Conservation (phyloP, 768 basidiomycete genomes). For the Collybia mongolica region DNA sequence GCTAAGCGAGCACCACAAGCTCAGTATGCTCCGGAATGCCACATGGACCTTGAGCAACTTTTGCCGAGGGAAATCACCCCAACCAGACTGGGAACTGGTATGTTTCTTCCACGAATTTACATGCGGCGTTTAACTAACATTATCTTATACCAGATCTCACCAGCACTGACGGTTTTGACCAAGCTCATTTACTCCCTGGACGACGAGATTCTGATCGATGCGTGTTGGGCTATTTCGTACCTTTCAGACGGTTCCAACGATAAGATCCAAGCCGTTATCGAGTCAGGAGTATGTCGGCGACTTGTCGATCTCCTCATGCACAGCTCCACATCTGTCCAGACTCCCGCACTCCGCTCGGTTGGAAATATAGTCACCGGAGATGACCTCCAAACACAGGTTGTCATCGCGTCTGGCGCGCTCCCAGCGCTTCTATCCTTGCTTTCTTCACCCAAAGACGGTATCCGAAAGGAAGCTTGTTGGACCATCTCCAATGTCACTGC, state of each 20-base stretch:
- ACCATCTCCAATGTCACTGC: slow-evolving; percentile 99
- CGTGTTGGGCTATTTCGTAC: slow-evolving; percentile 99
- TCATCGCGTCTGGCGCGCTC: slow-evolving; percentile 96
- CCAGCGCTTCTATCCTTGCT: slow-evolving; percentile 91
- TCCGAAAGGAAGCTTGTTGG: slow-evolving; percentile 99
- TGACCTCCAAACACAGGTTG: slow-evolving; percentile 98
- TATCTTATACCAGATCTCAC: slow-evolving; percentile 74
- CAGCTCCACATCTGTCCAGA: slow-evolving; percentile 93
- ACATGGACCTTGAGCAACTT: slow-evolving; percentile 99
- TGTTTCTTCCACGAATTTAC: slow-evolving; percentile 23
- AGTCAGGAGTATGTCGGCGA: slow-evolving; percentile 95
- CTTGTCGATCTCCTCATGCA: slow-evolving; percentile 98
- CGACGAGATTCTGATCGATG: slow-evolving; percentile 98
- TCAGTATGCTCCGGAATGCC: slow-evolving; percentile 97
- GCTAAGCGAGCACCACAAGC: slow-evolving; percentile 95
- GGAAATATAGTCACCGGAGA: slow-evolving; percentile 99
- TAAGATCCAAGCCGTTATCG: slow-evolving; percentile 99
- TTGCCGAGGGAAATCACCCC: slow-evolving; percentile 96
- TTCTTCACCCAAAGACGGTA: slow-evolving; percentile 97
- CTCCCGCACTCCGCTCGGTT: slow-evolving; percentile 95
- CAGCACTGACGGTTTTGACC: slow-evolving; percentile 93
- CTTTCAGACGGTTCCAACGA: slow-evolving; percentile 98
- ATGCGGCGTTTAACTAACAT: slow-evolving; percentile 6
- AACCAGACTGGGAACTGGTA: slow-evolving; percentile 97
- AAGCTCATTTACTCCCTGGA: slow-evolving; percentile 99